Conservation (phyloP, 352 stramenopile genomes). For the Globisporangium abappressorium region DNA sequence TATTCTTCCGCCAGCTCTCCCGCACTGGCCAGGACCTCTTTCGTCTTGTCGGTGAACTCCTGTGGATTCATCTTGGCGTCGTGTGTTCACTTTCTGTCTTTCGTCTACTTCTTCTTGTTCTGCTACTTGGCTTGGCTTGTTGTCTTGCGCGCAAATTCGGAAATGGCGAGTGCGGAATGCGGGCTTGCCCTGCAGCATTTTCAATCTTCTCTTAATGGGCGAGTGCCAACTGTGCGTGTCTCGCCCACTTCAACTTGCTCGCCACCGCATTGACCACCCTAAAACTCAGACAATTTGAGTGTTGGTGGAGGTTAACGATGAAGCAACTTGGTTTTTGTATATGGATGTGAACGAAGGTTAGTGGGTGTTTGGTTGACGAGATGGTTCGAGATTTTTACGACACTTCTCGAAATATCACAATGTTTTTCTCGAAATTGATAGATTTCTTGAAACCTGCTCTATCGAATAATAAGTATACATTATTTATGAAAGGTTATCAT, state of each 20-base stretch:
- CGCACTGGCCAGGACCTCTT: constrained; percentile 51
- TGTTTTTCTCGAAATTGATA: neutral
- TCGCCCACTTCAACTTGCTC: neutral
- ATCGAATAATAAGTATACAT: neutral
- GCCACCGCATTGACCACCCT: too few species aligned
- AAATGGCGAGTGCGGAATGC: neutral
- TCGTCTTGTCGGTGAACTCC: constrained; percentile 84
- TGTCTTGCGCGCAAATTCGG: constrained; percentile 4
- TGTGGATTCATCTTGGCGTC: constrained; percentile 52
- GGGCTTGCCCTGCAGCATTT: neutral
- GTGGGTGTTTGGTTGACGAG: neutral
- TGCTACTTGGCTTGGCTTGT: neutral
- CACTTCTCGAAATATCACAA: neutral
- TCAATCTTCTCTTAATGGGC: neutral
- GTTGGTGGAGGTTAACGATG: neutral
- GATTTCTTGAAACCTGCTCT: neutral
- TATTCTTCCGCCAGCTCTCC: constrained; percentile 56
- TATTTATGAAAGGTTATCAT: neutral
- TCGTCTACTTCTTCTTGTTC: neutral
- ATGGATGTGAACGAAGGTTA: neutral
- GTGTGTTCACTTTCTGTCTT: constrained; percentile 18
- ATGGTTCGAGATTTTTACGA: neutral
- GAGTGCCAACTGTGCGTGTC: neutral
- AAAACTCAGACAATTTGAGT: neutral
- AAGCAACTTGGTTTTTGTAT: neutral